phyloP scores from a whole-genome alignment of 129 eudicot species.

The Centaurea solstitialis region DNA sequence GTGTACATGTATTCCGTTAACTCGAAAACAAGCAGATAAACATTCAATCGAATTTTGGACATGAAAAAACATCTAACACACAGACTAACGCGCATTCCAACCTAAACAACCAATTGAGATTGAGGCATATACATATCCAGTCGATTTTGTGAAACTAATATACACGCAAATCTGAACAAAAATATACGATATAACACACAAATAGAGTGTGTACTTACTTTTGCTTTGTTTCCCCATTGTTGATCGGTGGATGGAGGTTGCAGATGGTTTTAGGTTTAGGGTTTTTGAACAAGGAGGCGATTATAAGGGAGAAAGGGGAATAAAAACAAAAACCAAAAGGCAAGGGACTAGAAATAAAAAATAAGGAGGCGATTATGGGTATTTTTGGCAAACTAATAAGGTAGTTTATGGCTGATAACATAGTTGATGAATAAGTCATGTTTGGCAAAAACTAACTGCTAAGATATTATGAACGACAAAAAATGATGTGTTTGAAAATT shows the following conservation, averaged over 20 bases:
- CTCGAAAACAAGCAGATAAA: background rate
- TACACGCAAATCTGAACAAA: background rate
- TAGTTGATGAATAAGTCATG: too few species aligned
- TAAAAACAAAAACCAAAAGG: too few species aligned
- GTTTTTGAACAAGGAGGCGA: slow-evolving; percentile 13
- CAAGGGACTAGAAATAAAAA: too few species aligned
- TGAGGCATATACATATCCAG: background rate
- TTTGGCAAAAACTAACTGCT: too few species aligned
- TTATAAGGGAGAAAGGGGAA: too few species aligned
- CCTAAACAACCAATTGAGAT: too few species aligned
- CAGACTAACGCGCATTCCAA: background rate
- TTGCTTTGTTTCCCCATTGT: slow-evolving; percentile 88
- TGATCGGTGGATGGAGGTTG: slow-evolving; percentile 1
- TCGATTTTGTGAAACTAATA: background rate
- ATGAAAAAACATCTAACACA: background rate
- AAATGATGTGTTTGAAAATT: too few species aligned
- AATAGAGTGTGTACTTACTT: slow-evolving; percentile 45
- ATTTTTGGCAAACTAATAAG: too few species aligned
- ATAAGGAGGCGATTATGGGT: too few species aligned
- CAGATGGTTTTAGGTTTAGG: slow-evolving; percentile 24
- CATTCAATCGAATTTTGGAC: background rate
- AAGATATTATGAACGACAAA: too few species aligned
- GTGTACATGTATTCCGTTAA: background rate
- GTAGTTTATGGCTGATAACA: too few species aligned
- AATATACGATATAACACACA: background rate